A percentile compares a stretch with the other conserved stretches of the same genome.
Conservation (phyloP, 805 yeast genomes). For the Metschnikowia amazonensis region DNA sequence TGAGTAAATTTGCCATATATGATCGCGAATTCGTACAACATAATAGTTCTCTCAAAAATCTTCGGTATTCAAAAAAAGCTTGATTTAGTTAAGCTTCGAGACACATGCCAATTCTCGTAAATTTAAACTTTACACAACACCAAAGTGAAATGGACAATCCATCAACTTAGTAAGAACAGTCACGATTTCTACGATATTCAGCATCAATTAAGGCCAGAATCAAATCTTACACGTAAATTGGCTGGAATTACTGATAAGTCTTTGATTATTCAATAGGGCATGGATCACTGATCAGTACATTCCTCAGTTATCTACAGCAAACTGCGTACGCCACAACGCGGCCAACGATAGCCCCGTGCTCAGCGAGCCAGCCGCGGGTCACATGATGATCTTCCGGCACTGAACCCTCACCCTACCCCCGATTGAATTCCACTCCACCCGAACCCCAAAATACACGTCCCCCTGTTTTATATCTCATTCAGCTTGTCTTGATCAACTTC, state of each 20-base stretch:
- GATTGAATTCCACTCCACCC: neutral
- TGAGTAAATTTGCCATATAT: neutral
- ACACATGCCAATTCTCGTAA: too few relatives aligned
- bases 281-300: neutral
- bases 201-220: too few relatives aligned
- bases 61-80: too few relatives aligned
- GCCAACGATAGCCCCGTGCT: conserved; percentile 2
- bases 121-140: too few relatives aligned
- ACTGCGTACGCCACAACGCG: neutral
- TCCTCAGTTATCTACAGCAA: neutral
- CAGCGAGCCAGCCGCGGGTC: neutral
- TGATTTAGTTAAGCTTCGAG: too few relatives aligned
- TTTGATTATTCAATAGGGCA: too few relatives aligned
- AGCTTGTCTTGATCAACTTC: neutral
- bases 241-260: too few relatives aligned
- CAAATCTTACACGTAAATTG: too few relatives aligned
- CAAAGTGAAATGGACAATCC: too few relatives aligned
- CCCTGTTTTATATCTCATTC: neutral
- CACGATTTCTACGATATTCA: neutral
- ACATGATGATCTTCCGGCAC: conserved; percentile 2
- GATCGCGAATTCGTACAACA: too few relatives aligned
- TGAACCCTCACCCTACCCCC: conserved; percentile 4
- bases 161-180: neutral
- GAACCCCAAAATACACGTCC: neutral
- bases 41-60: too few relatives aligned